phyloP scores from a whole-genome alignment of 768 basidiomycete genomes.

The Royoungia palumana region DNA sequence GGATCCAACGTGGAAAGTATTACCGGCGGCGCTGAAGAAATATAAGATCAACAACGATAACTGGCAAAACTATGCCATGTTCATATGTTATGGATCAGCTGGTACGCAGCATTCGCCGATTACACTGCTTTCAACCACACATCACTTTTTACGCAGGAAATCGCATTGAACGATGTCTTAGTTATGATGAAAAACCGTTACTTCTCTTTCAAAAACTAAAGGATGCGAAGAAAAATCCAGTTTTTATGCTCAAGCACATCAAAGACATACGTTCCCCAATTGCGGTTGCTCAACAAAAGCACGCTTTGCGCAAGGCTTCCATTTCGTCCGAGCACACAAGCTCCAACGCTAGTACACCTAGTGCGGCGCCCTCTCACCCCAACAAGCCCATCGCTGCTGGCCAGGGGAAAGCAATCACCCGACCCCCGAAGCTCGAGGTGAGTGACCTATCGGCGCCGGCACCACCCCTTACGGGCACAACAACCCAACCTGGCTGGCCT shows the following conservation, averaged over 20 bases:
- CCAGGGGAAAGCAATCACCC: constrained; percentile 38
- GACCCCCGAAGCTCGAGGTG: constrained; percentile 70
- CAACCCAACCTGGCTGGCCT: constrained; percentile 73
- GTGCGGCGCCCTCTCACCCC: constrained; percentile 15
- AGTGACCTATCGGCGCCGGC: constrained; percentile 54
- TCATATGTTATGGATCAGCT: constrained; percentile 94
- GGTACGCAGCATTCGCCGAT: constrained; percentile 42
- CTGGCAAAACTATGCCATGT: constrained; percentile 99
- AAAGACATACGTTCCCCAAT: constrained; percentile 95
- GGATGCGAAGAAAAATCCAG: constrained; percentile 95
- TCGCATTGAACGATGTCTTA: constrained; percentile 88
- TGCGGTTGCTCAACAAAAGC: constrained; percentile 94
- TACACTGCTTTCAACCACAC: neutral
- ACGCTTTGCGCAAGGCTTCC: constrained; percentile 81
- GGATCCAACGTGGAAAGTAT: constrained; percentile 97
- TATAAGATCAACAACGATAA: constrained; percentile 98
- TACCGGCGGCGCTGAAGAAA: constrained; percentile 97
- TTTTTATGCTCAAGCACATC: constrained; percentile 98
- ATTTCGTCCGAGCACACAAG: constrained; percentile 26
- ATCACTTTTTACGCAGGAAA: constrained; percentile 42
- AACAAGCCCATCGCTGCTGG: constrained; percentile 27
- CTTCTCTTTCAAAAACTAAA: constrained; percentile 97
- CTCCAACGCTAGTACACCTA: constrained; percentile 19
- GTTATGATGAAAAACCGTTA: constrained; percentile 97
- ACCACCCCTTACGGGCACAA: constrained; percentile 54